These are phyloP conservation scores for Psidium friedrichsthalianum DNA, from an alignment of 345 rosid species.

Conservation along the genomic window DNA sequence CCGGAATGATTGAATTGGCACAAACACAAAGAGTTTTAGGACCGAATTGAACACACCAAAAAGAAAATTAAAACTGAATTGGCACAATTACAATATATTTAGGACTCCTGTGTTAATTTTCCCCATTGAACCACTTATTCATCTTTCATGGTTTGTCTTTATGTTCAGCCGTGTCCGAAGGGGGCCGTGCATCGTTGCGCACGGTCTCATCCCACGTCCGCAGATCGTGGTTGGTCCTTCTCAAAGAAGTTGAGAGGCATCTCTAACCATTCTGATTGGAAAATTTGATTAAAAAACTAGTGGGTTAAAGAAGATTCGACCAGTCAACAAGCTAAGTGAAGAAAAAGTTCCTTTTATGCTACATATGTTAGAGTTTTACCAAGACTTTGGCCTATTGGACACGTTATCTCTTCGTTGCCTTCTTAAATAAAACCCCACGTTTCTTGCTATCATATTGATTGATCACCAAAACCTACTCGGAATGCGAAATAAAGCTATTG, in stretches of 20 bases:
- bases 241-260: background rate
- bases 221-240: background rate
- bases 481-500: background rate
- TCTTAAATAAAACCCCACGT: background rate
- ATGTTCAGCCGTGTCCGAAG: background rate
- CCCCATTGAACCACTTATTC: too few relatives aligned
- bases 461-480: accelerated
- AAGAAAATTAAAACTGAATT: too few relatives aligned
- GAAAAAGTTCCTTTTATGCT: background rate
- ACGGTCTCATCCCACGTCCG: background rate
- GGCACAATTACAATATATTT: too few relatives aligned
- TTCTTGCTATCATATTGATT: background rate
- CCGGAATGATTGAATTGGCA: too few relatives aligned
- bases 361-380: background rate
- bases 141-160: too few relatives aligned
- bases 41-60: too few relatives aligned
- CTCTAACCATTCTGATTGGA: background rate
- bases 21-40: too few relatives aligned
- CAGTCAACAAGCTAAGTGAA: background rate
- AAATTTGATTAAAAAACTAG: background rate
- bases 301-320: background rate
- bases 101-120: too few relatives aligned
- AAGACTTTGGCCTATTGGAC: background rate
- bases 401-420: background rate
- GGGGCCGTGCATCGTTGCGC: background rate